A percentile compares a stretch with the other conserved stretches of the same genome.
phyloP scores from a whole-genome alignment of 108 stramenopile genomes.

The Pseudonitzschia multiseries region DNA sequence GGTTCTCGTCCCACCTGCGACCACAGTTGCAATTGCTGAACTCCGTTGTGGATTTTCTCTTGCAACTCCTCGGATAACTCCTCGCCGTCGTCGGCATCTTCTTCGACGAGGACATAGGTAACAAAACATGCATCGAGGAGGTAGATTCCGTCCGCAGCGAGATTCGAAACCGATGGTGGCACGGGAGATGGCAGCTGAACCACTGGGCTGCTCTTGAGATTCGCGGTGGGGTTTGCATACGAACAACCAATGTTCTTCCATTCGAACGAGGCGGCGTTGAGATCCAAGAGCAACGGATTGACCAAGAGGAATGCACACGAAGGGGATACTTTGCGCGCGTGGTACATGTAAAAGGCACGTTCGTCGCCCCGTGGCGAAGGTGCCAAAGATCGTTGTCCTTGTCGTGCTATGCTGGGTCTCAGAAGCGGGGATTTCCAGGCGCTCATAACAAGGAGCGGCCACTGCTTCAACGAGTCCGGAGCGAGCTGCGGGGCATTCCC shows the following conservation, averaged over 20 bases:
- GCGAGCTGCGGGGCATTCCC: slow-evolving; percentile 34
- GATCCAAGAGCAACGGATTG: slow-evolving; percentile 27
- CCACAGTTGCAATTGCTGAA: slow-evolving; percentile 28
- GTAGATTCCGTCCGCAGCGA: slow-evolving; percentile 23
- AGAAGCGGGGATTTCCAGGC: slow-evolving; percentile 68
- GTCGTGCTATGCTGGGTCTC: slow-evolving; percentile 39
- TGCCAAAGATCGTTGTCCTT: slow-evolving; percentile 8
- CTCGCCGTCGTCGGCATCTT: not conserved
- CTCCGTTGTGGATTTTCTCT: slow-evolving; percentile 16
- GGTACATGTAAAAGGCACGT: slow-evolving; percentile 60
- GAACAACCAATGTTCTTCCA: slow-evolving; percentile 2
- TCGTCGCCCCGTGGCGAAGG: slow-evolving; percentile 76
- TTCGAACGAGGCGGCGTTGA: not conserved
- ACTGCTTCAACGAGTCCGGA: slow-evolving; percentile 84
- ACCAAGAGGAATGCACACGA: slow-evolving; percentile 55
- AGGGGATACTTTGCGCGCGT: slow-evolving; percentile 51
- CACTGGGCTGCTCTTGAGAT: slow-evolving; percentile 27
- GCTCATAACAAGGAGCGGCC: slow-evolving; percentile 85
- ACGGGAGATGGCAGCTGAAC: slow-evolving; percentile 20
- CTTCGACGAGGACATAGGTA: slow-evolving; percentile 23
- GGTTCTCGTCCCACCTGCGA: slow-evolving; percentile 35
- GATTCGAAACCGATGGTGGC: slow-evolving; percentile 13
- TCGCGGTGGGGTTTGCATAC: not conserved
- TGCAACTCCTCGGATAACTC: not conserved
- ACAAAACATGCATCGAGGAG: slow-evolving; percentile 24